Base-by-base conservation (phyloP, 805 yeast species). In the Zygosaccharomyces siamensis region DNA sequence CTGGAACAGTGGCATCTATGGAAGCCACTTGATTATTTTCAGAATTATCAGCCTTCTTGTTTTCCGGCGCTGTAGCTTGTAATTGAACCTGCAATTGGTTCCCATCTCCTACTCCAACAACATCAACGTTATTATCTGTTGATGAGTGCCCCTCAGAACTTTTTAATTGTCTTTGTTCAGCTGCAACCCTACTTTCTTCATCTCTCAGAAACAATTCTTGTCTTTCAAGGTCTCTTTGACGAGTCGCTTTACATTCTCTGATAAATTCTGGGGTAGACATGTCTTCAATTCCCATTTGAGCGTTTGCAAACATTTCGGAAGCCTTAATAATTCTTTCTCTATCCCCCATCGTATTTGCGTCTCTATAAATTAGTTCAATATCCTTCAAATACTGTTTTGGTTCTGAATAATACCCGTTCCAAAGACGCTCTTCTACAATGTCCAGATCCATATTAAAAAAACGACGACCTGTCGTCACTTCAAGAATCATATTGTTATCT, bases 361-460 rank as follows among this genome's bases (percentile, higher is more conserved):
- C 99, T 30, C 75, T 75, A 39, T 86, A 83, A 33, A 93, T 92
- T 80, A 86, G 76, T 60, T 84, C 89, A 39, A 93, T 77, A 62
- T 93, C 99, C 55, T 78, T 80, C 57, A 90, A 70, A 61, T 86
- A 92, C 64, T 93, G 97, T 55, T 81, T 83, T 11, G 98, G 97
- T 59, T 89, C 97, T 33, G 88, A 83, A 61, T 93, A 93, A 66
- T 70, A 93, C 0, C 99, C 99, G 66, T 93, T 93, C 99, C 99
- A 93, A 47, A 93, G 69, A 50, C 99, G 75, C 63, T 93, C 98
- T 62, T 93, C 99, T 30, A 93, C 80, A 14, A 89, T 83, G 61
- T 93, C 99, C 47, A 93, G 71, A 61, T 93, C 99, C 86, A 93
- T 93, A 58, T 93, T 93, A 70, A 75, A 77, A 61, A 75, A 92